These are phyloP conservation scores for Trametes hirsuta DNA, from an alignment of 1,284 basidiomycete genomes.

Conservation along the genomic window DNA sequence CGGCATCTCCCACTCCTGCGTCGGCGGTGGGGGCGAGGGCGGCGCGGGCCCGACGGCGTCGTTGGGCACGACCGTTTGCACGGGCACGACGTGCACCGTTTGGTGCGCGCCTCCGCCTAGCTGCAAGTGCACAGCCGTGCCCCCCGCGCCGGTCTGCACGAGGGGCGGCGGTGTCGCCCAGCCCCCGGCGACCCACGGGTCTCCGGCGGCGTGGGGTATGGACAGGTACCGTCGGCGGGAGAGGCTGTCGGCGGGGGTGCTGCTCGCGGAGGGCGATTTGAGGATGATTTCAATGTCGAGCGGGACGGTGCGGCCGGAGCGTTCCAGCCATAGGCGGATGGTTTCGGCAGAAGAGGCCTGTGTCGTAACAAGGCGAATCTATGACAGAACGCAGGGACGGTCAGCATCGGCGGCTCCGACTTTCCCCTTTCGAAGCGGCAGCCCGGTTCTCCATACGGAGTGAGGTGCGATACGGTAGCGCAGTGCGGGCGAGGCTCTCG, in stretches of 20 bases:
- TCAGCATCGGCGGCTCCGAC: constrained; percentile 11
- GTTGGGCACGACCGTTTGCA: constrained; percentile 18
- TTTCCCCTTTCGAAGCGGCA: constrained; percentile 14
- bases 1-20: constrained; percentile 26
- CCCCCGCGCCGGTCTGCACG: constrained; percentile 15
- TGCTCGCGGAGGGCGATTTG: constrained; percentile 42
- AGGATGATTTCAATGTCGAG: constrained; percentile 79
- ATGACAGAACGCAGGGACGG: constrained; percentile 15
- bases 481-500: not conserved
- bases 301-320: constrained; percentile 66
- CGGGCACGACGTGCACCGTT: constrained; percentile 24
- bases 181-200: constrained; percentile 25
- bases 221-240: constrained; percentile 33
- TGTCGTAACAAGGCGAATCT: constrained; percentile 75
- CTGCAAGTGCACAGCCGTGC: constrained; percentile 24
- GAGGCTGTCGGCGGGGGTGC: constrained; percentile 17
- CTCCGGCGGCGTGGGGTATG: constrained; percentile 25
- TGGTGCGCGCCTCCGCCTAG: constrained; percentile 21
- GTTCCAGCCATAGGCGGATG: constrained; percentile 77
- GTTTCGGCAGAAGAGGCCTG: constrained; percentile 74
- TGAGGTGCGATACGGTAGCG: not conserved
- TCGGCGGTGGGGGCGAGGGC: constrained; percentile 12
- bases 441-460: not conserved
- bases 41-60: constrained; percentile 14
- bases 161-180: constrained; percentile 24